phyloP scores from a whole-genome alignment of 129 eudicot genomes.

The Tagetes patula region DNA sequence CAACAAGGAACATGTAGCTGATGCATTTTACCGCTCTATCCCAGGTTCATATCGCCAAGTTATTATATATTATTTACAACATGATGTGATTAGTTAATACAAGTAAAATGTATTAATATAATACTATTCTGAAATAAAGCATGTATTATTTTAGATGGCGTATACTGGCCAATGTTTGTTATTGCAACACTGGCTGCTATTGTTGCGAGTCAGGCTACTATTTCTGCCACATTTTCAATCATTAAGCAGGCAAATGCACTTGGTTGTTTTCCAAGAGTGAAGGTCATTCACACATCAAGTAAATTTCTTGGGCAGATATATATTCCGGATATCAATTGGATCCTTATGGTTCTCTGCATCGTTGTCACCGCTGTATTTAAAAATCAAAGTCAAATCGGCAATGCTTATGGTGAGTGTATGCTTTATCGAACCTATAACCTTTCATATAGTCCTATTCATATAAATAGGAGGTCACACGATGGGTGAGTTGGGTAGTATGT shows the following conservation, averaged over 20 bases:
- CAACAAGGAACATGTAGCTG: constrained; percentile 67
- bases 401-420: constrained; percentile 71
- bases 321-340: constrained; percentile 92
- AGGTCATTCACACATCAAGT: constrained; percentile 84
- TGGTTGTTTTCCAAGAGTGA: constrained; percentile 96
- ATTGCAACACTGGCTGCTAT: constrained; percentile 85
- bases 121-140: not conserved
- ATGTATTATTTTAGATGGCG: constrained; percentile 48
- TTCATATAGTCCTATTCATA: not conserved
- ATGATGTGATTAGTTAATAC: not conserved
- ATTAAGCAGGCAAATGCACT: constrained; percentile 84
- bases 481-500: not conserved
- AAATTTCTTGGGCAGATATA: constrained; percentile 86
- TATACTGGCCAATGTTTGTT: constrained; percentile 87
- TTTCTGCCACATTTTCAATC: constrained; percentile 88
- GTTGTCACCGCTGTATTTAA: constrained; percentile 83
- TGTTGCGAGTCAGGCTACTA: constrained; percentile 95
- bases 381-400: constrained; percentile 82
- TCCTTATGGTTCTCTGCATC: constrained; percentile 91
- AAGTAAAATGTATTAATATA: not conserved
- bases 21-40: constrained; percentile 95
- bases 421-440: not conserved
- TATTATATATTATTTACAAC: constrained; percentile 3
- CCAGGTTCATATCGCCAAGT: constrained; percentile 53
- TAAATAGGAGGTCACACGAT: not conserved